phyloP scores from a whole-genome alignment of 2,329 filamentous ascomycete species.

The Salinomyces thailandicus region DNA sequence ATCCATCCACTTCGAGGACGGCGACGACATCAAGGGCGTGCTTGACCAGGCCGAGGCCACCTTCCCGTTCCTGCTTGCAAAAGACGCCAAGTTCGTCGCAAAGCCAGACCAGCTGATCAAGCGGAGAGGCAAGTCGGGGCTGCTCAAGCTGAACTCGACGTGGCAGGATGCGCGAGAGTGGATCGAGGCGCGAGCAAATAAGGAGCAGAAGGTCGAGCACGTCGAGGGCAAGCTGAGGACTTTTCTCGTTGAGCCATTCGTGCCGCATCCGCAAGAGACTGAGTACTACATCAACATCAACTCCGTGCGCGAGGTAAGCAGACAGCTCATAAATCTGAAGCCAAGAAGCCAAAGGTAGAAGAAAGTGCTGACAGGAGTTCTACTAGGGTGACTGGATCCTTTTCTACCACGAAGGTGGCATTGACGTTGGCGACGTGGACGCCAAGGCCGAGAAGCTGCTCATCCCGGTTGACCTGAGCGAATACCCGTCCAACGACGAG shows the following conservation, averaged over 20 bases:
- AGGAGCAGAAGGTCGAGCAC: conserved; percentile 86
- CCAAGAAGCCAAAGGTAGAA: too few relatives aligned
- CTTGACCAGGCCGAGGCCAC: conserved; percentile 92
- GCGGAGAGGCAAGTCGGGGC: conserved; percentile 96
- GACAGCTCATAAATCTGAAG: neutral
- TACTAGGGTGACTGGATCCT: conserved; percentile 95
- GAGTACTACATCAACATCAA: conserved; percentile 99
- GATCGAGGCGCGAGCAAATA: conserved; percentile 85
- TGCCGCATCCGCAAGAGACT: conserved; percentile 86
- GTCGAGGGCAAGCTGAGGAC: conserved; percentile 79
- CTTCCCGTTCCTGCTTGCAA: conserved; percentile 86
- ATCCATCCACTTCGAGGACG: conserved; percentile 84
- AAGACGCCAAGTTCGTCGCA: conserved; percentile 85
- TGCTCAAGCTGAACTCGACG: conserved; percentile 91
- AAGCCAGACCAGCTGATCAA: conserved; percentile 99
- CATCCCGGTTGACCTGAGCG: conserved; percentile 84
- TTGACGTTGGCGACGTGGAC: conserved; percentile 98
- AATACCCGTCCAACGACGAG: conserved; percentile 93
- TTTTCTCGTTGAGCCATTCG: conserved; percentile 97
- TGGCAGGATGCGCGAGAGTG: conserved; percentile 91
- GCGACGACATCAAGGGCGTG: conserved; percentile 68
- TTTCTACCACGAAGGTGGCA: conserved; percentile 98
- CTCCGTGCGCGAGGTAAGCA: conserved; percentile 95
- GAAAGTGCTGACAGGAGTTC: conserved; percentile 25
- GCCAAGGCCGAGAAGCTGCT: conserved; percentile 98